Evolutionary conservation across 1,284 basidiomycete genomes (phyloP).

Genomic region (Garcileccinum viscosum): DNA sequence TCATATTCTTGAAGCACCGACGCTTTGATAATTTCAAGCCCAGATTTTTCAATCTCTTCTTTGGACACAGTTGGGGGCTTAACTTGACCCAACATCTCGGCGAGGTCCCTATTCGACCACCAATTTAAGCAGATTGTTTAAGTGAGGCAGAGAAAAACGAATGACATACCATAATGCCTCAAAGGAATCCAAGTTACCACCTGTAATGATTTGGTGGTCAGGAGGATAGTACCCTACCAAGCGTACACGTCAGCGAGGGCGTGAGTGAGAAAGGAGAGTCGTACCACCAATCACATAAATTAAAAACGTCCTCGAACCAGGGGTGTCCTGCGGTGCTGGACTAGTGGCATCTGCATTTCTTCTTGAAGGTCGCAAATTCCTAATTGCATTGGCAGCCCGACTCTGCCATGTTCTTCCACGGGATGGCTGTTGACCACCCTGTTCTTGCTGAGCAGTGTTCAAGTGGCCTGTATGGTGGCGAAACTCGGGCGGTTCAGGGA

Average conservation of each 20-base stretch:
- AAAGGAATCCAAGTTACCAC: constrained; percentile 77
- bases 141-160: not conserved
- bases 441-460: constrained; percentile 25
- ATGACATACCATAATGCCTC: constrained; percentile 71
- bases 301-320: constrained; percentile 74
- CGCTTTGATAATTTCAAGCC: constrained; percentile 73
- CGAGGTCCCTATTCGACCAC: constrained; percentile 62
- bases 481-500: constrained; percentile 34
- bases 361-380: constrained; percentile 57
- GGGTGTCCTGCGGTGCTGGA: constrained; percentile 38
- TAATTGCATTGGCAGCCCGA: constrained; percentile 61
- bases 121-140: constrained; percentile 7
- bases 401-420: constrained; percentile 50
- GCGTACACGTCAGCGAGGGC: constrained; percentile 12
- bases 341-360: constrained; percentile 32
- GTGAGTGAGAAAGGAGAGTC: constrained; percentile 17
- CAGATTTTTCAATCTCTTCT: constrained; percentile 83
- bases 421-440: constrained; percentile 25
- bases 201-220: constrained; percentile 82
- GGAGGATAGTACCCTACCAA: constrained; percentile 81
- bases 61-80: constrained; percentile 81
- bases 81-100: constrained; percentile 77
- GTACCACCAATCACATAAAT: constrained; percentile 82
- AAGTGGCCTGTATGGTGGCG: constrained; percentile 17
- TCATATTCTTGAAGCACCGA: constrained; percentile 59